These are phyloP conservation scores for Phyllachora maydis DNA, from an alignment of 2,329 filamentous ascomycete species.

Conservation along the genomic window DNA sequence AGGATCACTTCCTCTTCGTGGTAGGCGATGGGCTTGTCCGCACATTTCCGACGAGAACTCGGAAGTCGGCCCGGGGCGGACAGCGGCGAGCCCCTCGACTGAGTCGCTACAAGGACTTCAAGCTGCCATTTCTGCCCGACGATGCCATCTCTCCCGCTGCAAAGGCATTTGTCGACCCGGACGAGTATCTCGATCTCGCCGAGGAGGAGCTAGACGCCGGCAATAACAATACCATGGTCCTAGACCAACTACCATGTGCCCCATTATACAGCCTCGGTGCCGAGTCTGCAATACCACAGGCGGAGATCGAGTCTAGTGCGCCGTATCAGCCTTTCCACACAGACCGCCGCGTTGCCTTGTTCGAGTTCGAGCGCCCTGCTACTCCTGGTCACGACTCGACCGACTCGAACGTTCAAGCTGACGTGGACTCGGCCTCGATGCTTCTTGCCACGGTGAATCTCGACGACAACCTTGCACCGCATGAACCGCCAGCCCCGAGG, in stretches of 20 bases:
- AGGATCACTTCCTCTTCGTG: slow-evolving; percentile 40
- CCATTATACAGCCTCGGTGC: slow-evolving; percentile 18
- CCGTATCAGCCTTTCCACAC: slow-evolving; percentile 95
- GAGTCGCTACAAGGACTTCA: slow-evolving; percentile 44
- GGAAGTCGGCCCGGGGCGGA: slow-evolving; percentile 28
- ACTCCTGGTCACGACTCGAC: slow-evolving; percentile 18
- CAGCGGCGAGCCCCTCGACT: slow-evolving; percentile 31
- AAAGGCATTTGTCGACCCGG: slow-evolving; percentile 32
- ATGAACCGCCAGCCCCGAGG: too few relatives aligned
- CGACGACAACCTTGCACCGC: slow-evolving; percentile 14
- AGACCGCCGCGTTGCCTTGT: slow-evolving; percentile 64
- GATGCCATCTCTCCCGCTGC: slow-evolving; percentile 33
- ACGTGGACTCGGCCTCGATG: slow-evolving; percentile 15
- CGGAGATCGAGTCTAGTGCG: slow-evolving; percentile 87
- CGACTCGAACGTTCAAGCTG: too few relatives aligned
- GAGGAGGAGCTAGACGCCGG: slow-evolving; percentile 31
- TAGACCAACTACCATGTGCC: slow-evolving; percentile 19
- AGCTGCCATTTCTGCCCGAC: slow-evolving; percentile 40
- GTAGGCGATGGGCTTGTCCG: slow-evolving; percentile 45
- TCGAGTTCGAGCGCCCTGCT: too few relatives aligned
- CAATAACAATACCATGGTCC: slow-evolving; percentile 32
- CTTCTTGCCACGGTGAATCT: slow-evolving; percentile 19
- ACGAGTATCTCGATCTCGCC: slow-evolving; percentile 31
- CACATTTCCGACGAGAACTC: slow-evolving; percentile 38
- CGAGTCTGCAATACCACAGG: slow-evolving; percentile 48